Conservation (phyloP, 257 asterid species). For the Solanum acaule region DNA sequence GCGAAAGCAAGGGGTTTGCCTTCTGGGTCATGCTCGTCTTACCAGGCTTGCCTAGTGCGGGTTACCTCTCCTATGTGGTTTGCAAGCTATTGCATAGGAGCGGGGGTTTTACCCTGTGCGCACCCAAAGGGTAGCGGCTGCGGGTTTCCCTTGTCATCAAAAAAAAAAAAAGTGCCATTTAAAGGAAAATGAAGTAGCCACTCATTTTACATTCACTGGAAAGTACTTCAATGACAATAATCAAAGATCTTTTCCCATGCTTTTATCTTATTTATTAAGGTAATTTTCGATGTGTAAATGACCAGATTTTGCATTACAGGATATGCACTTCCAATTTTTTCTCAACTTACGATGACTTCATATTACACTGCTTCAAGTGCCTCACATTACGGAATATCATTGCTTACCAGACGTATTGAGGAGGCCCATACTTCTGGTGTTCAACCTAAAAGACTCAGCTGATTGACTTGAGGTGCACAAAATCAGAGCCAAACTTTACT, state of each 20-base stretch:
- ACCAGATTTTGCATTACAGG: constrained; percentile 30
- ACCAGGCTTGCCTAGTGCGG: too few species aligned
- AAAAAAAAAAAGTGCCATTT: too few species aligned
- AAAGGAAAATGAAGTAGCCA: neutral
- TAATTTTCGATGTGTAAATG: neutral
- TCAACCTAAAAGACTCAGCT: constrained; percentile 42
- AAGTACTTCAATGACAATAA: neutral
- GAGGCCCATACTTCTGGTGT: constrained; percentile 37
- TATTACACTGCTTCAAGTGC: constrained; percentile 80
- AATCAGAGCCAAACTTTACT: neutral
- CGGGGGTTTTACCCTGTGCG: too few species aligned
- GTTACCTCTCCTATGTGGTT: too few species aligned
- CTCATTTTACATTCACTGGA: neutral
- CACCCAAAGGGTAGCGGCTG: too few species aligned
- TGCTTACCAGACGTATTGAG: constrained; percentile 67
- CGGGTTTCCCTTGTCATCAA: too few species aligned
- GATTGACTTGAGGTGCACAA: constrained; percentile 28
- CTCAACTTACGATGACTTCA: constrained; percentile 71
- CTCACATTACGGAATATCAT: constrained; percentile 63
- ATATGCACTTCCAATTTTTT: constrained; percentile 63
- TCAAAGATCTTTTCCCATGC: neutral
- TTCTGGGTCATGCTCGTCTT: too few species aligned
- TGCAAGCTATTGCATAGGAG: too few species aligned
- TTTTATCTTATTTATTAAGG: neutral
- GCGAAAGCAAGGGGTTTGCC: too few species aligned